These are phyloP conservation scores for Annulohypoxylon bovei DNA, from an alignment of 495 filamentous ascomycete genomes.

Conservation along the genomic window DNA sequence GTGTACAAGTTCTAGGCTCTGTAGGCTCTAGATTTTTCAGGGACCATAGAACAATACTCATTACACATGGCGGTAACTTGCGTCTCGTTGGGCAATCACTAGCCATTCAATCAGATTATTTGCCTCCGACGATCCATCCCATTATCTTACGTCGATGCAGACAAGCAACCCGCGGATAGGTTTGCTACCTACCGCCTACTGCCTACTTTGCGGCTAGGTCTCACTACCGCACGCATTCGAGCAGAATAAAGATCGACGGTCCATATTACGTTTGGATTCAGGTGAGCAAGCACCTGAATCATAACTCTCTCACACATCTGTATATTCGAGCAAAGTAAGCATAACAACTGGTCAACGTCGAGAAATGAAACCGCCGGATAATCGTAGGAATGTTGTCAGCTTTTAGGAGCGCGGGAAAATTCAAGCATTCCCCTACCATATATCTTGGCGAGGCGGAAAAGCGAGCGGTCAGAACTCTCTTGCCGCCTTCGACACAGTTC, in stretches of 20 bases:
- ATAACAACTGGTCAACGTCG: conserved; percentile 31
- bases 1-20: conserved; percentile 27
- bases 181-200: too few relatives aligned
- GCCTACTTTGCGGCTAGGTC: conserved; percentile 24
- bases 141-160: conserved; percentile 26
- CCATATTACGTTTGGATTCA: conserved; percentile 40
- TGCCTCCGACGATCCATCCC: conserved; percentile 37
- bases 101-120: conserved; percentile 28
- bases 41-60: conserved; percentile 22
- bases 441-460: conserved; percentile 25
- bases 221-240: conserved; percentile 16
- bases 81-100: conserved; percentile 25
- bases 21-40: conserved; percentile 1
- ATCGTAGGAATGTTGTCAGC: conserved; percentile 31
- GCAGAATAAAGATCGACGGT: conserved; percentile 29
- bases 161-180: conserved; percentile 15
- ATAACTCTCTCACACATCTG: conserved; percentile 22
- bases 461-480: conserved; percentile 38
- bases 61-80: conserved; percentile 41
- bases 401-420: conserved; percentile 38
- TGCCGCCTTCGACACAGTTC: conserved; percentile 25
- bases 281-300: conserved; percentile 40
- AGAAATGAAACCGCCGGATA: conserved; percentile 38
- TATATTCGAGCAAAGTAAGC: conserved; percentile 15
- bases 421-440: conserved; percentile 13